phyloP scores from a whole-genome alignment of 768 basidiomycete genomes.

The Leccinum imitatum region DNA sequence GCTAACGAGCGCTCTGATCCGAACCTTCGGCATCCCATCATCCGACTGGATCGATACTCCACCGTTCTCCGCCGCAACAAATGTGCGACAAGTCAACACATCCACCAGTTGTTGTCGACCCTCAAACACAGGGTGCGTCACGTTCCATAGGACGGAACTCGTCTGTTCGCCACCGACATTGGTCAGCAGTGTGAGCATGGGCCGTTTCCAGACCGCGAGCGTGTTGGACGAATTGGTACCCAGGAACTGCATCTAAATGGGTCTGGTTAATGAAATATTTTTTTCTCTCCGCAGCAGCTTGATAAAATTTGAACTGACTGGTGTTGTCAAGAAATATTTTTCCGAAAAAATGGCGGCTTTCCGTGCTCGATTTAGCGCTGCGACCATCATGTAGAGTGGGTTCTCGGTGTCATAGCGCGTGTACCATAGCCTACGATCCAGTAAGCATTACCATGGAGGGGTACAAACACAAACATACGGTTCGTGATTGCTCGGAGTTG shows the following conservation, averaged over 20 bases:
- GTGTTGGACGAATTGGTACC: constrained; percentile 37
- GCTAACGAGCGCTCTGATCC: not conserved
- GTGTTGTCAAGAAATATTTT: constrained; percentile 45
- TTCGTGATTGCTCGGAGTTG: constrained; percentile 50
- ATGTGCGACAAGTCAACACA: constrained; percentile 46
- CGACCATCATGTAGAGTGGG: constrained; percentile 47
- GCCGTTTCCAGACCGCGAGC: constrained; percentile 53
- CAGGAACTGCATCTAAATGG: constrained; percentile 46
- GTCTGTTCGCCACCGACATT: constrained; percentile 47
- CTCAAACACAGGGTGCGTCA: constrained; percentile 42
- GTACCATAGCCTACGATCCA: constrained; percentile 54
- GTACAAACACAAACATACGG: constrained; percentile 34
- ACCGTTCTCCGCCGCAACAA: constrained; percentile 40
- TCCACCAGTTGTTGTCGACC: constrained; percentile 48
- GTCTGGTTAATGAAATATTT: not conserved
- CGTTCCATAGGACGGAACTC: constrained; percentile 39
- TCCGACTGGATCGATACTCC: constrained; percentile 39
- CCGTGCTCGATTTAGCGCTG: constrained; percentile 51
- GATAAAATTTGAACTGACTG: constrained; percentile 33
- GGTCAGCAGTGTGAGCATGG: constrained; percentile 55
- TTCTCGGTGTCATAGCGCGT: constrained; percentile 52
- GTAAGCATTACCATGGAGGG: constrained; percentile 2
- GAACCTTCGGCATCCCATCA: constrained; percentile 48
- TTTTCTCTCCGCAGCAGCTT: not conserved
- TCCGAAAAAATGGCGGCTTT: constrained; percentile 47